A percentile compares a stretch with the other conserved stretches of the same genome.
Conservation (phyloP, 2,329 filamentous ascomycete genomes). For the Teratosphaeria pseudoeucalypti region DNA sequence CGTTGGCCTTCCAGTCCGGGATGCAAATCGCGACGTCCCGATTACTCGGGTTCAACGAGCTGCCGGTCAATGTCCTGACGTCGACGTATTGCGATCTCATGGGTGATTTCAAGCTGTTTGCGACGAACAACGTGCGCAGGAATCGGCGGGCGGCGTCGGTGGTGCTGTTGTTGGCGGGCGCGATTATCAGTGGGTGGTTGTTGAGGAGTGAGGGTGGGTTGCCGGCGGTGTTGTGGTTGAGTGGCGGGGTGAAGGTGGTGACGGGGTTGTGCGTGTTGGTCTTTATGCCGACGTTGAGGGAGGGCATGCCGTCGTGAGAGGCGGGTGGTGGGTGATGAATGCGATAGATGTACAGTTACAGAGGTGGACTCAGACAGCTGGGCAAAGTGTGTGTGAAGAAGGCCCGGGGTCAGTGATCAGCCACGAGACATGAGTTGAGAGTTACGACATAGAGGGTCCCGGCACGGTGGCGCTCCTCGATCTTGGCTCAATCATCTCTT, state of each 20-base stretch:
- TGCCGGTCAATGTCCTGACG: slow-evolving; percentile 47
- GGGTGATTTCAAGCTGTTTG: slow-evolving; percentile 41
- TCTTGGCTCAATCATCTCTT: no score
- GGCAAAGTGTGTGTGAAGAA: no score
- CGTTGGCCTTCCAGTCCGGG: slow-evolving; percentile 44
- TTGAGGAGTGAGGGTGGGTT: slow-evolving; percentile 34
- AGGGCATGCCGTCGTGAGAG: neutral
- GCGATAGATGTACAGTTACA: neutral
- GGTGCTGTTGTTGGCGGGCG: slow-evolving; percentile 38
- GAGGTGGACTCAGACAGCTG: neutral
- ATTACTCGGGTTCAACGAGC: slow-evolving; percentile 42
- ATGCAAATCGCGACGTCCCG: slow-evolving; percentile 44
- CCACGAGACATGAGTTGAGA: no score
- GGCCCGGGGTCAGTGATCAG: no score
- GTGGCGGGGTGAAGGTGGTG: slow-evolving; percentile 35
- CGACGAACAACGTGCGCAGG: slow-evolving; percentile 40
- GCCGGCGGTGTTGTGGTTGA: slow-evolving; percentile 36
- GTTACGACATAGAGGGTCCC: no score
- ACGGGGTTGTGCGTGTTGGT: slow-evolving; percentile 25
- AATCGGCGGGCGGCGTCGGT: slow-evolving; percentile 39
- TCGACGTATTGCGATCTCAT: slow-evolving; percentile 45
- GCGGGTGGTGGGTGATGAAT: neutral
- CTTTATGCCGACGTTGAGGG: slow-evolving; percentile 21
- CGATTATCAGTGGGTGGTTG: slow-evolving; percentile 41
- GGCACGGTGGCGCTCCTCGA: no score